Conservation (phyloP, 2,329 filamentous ascomycete genomes). For the Beauveria caledonica region DNA sequence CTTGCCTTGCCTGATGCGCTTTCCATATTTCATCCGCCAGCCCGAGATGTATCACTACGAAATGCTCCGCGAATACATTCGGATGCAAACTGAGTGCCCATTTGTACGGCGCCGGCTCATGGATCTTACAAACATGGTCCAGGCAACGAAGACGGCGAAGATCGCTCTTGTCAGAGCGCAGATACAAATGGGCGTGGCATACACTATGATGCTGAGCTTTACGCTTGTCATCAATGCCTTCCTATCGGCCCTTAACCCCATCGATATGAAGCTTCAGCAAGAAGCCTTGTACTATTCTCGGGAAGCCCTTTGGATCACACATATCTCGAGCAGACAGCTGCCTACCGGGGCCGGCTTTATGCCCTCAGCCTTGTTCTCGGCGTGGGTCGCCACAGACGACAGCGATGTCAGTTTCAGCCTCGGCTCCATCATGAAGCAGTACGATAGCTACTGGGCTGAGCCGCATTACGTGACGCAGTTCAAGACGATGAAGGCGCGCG, state of each 20-base stretch:
- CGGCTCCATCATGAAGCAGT: conserved; percentile 14
- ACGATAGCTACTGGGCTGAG: conserved; percentile 16
- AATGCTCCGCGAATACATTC: neutral
- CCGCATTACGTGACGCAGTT: conserved; percentile 6
- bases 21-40: conserved; percentile 1
- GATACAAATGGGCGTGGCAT: conserved; percentile 13
- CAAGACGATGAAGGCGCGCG: conserved; percentile 2
- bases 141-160: neutral
- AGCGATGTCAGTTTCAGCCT: conserved; percentile 8
- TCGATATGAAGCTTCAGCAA: conserved; percentile 8
- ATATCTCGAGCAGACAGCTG: conserved; percentile 15
- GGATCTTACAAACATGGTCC: conserved; percentile 3
- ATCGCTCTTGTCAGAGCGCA: neutral
- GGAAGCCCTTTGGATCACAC: conserved; percentile 19
- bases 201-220: conserved; percentile 16
- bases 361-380: conserved; percentile 19
- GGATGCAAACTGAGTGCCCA: conserved; percentile 6
- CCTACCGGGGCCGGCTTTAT: conserved; percentile 23
- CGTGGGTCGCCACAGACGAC: conserved; percentile 23
- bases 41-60: conserved; percentile 1
- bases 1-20: conserved; percentile 8
- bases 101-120: conserved; percentile 9
- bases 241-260: conserved; percentile 16
- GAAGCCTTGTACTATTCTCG: conserved; percentile 15
- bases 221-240: conserved; percentile 19